phyloP scores from a whole-genome alignment of 176 grass and related monocot genomes.

The Eleusine indica region DNA sequence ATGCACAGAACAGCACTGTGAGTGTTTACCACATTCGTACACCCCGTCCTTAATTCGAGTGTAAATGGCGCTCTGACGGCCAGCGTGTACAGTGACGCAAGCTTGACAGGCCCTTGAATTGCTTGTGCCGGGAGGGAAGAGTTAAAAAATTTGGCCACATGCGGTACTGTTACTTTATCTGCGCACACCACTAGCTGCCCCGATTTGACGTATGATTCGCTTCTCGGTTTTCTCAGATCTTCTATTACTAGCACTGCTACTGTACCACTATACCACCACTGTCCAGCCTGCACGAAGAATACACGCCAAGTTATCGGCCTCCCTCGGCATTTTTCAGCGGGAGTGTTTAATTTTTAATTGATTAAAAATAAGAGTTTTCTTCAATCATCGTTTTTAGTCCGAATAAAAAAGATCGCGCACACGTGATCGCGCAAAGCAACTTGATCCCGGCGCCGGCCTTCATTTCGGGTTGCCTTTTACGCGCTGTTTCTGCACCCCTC shows the following conservation, averaged over 20 bases:
- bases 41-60: neutral
- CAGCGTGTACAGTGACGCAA: slow-evolving; percentile 9
- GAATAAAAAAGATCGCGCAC: too few species aligned
- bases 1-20: neutral
- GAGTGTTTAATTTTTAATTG: too few species aligned
- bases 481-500: neutral
- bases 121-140: slow-evolving; percentile 8
- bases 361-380: too few species aligned
- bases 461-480: neutral
- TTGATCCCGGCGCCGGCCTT: neutral
- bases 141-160: neutral
- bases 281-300: neutral
- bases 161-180: neutral
- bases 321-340: too few species aligned
- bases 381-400: too few species aligned
- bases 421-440: neutral
- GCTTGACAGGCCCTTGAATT: slow-evolving; percentile 1
- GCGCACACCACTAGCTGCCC: neutral
- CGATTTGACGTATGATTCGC: slow-evolving; percentile 39
- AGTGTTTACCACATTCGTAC: neutral
- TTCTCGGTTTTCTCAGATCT: slow-evolving; percentile 18
- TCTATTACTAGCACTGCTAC: neutral
- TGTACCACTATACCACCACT: too few species aligned
- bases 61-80: slow-evolving; percentile 30
- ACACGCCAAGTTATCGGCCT: neutral